Percentiles rank a stretch among this genome's conserved stretches.
These are phyloP conservation scores for Microcyclospora pomicola DNA, from an alignment of 2,329 filamentous ascomycete genomes.

Conservation along the genomic window DNA sequence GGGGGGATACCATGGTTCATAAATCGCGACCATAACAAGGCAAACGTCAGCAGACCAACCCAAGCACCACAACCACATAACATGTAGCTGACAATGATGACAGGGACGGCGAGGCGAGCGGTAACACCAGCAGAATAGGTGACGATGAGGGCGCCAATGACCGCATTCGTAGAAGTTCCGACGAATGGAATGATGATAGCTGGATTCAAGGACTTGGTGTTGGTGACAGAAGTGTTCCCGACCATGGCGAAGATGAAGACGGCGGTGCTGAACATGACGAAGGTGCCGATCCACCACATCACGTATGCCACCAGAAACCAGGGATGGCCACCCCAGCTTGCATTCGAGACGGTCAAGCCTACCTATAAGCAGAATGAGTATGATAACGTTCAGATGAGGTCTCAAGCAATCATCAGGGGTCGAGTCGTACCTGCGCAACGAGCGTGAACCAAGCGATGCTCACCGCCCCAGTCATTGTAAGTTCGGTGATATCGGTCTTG, in stretches of 20 bases:
- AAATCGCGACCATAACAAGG: slow-evolving; percentile 5
- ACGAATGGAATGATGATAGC: slow-evolving; percentile 7
- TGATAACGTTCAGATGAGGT: too few species aligned
- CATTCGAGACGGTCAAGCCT: slow-evolving; percentile 5
- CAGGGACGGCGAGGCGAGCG: slow-evolving; percentile 7
- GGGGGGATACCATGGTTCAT: slow-evolving; percentile 7
- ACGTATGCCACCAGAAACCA: slow-evolving; percentile 9
- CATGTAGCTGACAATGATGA: slow-evolving; percentile 9
- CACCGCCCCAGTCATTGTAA: slow-evolving; percentile 3
- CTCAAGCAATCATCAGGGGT: neutral
- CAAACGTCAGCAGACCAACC: slow-evolving; percentile 6
- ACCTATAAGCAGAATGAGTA: neutral
- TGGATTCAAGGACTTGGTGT: slow-evolving; percentile 3
- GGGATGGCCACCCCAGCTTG: slow-evolving; percentile 9
- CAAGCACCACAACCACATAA: slow-evolving; percentile 8
- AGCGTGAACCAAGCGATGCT: slow-evolving; percentile 7
- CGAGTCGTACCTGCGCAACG: slow-evolving; percentile 3
- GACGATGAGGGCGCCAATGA: slow-evolving; percentile 4
- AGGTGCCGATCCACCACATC: slow-evolving; percentile 10
- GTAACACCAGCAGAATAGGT: slow-evolving; percentile 4
- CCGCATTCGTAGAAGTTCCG: slow-evolving; percentile 5
- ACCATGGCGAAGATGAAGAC: slow-evolving; percentile 3
- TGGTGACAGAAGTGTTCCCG: slow-evolving; percentile 3
- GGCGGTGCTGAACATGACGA: slow-evolving; percentile 2
- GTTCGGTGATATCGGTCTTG: slow-evolving; percentile 2